Conservation (phyloP, 192 early-diverging fungal species). For the Backusella macrospora region DNA sequence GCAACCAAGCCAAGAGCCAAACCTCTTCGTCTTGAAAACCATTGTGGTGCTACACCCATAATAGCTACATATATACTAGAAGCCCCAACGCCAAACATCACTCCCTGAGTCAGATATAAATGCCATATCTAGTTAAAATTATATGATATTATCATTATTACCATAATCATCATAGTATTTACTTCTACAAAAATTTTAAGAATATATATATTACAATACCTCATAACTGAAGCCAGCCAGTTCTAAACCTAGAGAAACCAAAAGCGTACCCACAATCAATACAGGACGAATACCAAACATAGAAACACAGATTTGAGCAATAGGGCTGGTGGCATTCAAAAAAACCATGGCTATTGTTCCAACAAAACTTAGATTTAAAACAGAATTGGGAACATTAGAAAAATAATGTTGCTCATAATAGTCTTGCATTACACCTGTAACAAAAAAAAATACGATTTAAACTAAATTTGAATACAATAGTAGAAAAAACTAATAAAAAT, state of each 20-base stretch:
- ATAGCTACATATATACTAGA: conserved; percentile 27
- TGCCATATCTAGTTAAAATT: conserved; percentile 56
- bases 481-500: neutral
- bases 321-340: conserved; percentile 22
- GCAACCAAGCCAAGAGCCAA: conserved; percentile 57
- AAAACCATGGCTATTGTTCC: conserved; percentile 21
- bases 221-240: conserved; percentile 28
- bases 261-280: conserved; percentile 14
- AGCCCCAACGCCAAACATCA: conserved; percentile 58
- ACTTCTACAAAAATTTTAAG: conserved; percentile 2
- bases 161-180: neutral
- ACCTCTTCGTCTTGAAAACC: conserved; percentile 59
- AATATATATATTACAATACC: conserved; percentile 4
- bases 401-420: conserved; percentile 35
- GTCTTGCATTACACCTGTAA: conserved; percentile 38
- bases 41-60: conserved; percentile 53
- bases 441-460: neutral
- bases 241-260: conserved; percentile 20
- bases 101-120: conserved; percentile 58
- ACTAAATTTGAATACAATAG: neutral
- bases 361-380: conserved; percentile 27
- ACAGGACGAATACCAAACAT: conserved; percentile 19
- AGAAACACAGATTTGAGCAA: conserved; percentile 25
- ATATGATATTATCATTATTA: neutral
- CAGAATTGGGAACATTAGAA: conserved; percentile 16